Conservation (phyloP, 805 yeast genomes). For the Lachancea mirantina region DNA sequence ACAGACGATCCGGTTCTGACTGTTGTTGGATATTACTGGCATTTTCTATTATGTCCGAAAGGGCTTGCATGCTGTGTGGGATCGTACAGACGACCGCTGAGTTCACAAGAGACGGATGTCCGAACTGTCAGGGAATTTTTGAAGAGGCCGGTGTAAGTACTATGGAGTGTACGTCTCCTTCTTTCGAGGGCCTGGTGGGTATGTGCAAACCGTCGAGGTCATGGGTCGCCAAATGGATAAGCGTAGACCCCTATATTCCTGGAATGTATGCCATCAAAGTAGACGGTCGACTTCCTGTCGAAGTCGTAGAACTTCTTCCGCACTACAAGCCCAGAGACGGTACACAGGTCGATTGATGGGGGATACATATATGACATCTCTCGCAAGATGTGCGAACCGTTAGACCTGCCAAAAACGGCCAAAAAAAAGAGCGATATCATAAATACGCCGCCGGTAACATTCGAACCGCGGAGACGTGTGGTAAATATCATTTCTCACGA, state of each 20-base stretch:
- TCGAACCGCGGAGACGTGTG: too few relatives aligned
- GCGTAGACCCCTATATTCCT: constrained; percentile 80
- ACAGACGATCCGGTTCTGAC: too few relatives aligned
- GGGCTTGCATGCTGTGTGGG: constrained; percentile 98
- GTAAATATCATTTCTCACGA: too few relatives aligned
- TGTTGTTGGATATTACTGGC: too few relatives aligned
- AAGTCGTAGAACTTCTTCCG: constrained; percentile 64
- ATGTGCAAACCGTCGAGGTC: constrained; percentile 76
- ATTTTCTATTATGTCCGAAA: constrained; percentile 53
- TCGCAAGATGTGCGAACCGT: too few relatives aligned
- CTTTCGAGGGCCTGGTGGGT: constrained; percentile 92
- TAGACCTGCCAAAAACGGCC: too few relatives aligned
- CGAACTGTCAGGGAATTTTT: constrained; percentile 88
- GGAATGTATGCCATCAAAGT: constrained; percentile 94
- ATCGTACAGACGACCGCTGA: constrained; percentile 73
- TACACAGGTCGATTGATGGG: constrained; percentile 54
- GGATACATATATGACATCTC: too few relatives aligned
- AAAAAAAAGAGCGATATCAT: too few relatives aligned
- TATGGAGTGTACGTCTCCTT: constrained; percentile 90
- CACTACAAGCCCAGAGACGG: constrained; percentile 95
- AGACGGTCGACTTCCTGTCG: constrained; percentile 85
- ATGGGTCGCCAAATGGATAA: constrained; percentile 96
- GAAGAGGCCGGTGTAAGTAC: constrained; percentile 79
- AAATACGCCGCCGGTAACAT: too few relatives aligned
- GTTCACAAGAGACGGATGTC: constrained; percentile 85